Evolutionary conservation across 352 stramenopile species (phyloP).

Genomic region (Globisporangium spinosum): DNA sequence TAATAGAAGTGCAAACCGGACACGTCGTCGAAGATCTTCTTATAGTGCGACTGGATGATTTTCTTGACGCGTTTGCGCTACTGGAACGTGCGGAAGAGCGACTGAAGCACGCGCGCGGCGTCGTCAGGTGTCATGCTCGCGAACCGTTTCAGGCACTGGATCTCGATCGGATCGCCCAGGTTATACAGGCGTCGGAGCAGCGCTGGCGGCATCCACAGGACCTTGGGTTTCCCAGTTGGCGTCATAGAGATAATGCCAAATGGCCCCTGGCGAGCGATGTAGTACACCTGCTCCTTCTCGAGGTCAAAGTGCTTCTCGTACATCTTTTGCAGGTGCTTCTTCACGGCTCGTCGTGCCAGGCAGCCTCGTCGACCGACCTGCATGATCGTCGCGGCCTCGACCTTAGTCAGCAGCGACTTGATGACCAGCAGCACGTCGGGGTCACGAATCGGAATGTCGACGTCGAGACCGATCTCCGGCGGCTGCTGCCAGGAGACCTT

Average conservation of each 20-base stretch:
- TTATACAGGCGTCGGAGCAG: constrained; percentile 55
- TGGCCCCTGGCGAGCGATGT: constrained; percentile 27
- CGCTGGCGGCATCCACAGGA: constrained; percentile 28
- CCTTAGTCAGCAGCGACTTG: constrained; percentile 39
- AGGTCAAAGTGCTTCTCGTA: constrained; percentile 76
- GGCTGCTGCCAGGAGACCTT: constrained; percentile 50
- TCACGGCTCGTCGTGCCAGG: constrained; percentile 27
- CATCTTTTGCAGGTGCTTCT: constrained; percentile 24
- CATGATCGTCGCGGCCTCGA: constrained; percentile 47
- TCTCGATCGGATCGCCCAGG: constrained; percentile 62
- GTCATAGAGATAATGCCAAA: constrained; percentile 12
- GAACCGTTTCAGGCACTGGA: constrained; percentile 40
- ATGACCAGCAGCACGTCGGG: constrained; percentile 52
- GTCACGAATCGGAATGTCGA: constrained; percentile 70
- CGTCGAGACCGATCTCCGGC: constrained; percentile 28
- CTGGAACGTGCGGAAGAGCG: constrained; percentile 38
- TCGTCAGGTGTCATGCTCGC: constrained; percentile 47
- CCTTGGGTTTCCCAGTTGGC: constrained; percentile 16
- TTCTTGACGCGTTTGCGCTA: constrained; percentile 35
- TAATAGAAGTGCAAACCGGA: constrained; percentile 65
- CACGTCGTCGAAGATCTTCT: constrained; percentile 51
- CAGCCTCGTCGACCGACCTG: constrained; percentile 37
- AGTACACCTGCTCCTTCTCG: constrained; percentile 50
- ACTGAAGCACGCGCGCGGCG: constrained; percentile 54
- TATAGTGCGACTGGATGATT: constrained; percentile 49